phyloP scores from a whole-genome alignment of 345 rosid species.

The Kernera saxatilis region DNA sequence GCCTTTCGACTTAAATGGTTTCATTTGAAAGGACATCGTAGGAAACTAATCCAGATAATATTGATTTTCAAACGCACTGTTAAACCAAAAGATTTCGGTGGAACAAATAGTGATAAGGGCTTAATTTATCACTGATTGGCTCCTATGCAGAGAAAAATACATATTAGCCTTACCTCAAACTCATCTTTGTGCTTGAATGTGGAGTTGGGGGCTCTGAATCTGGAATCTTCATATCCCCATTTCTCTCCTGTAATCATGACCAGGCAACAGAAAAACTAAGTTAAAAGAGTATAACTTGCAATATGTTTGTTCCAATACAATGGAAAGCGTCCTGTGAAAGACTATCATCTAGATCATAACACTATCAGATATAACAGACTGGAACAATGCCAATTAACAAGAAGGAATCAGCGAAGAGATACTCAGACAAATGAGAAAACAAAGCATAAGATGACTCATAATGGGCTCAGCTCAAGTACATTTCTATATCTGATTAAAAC shows the following conservation, averaged over 20 bases:
- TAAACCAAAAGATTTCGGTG: slow-evolving; percentile 6
- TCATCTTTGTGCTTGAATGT: slow-evolving; percentile 72
- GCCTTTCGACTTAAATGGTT: background rate
- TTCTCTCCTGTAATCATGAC: slow-evolving; percentile 63
- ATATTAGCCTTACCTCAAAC: slow-evolving; percentile 54
- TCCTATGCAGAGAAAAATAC: background rate
- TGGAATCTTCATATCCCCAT: slow-evolving; percentile 71
- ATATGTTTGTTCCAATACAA: background rate
- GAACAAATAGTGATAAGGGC: background rate
- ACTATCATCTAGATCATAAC: background rate
- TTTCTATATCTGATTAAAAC: background rate
- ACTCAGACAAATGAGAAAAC: background rate
- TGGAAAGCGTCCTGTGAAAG: background rate
- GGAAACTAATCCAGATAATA: background rate
- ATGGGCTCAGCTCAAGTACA: background rate
- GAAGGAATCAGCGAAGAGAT: background rate
- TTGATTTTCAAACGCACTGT: background rate
- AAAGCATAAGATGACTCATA: background rate
- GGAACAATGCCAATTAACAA: background rate
- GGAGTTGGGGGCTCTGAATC: slow-evolving; percentile 99
- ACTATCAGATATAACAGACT: background rate
- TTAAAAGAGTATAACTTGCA: background rate
- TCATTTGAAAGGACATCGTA: background rate
- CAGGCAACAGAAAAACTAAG: slow-evolving; percentile 5
- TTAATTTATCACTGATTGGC: background rate